A percentile compares a stretch with the other conserved stretches of the same genome.
phyloP scores from a whole-genome alignment of 2,329 filamentous ascomycete species.

The Neopestalotiopsis rosae region DNA sequence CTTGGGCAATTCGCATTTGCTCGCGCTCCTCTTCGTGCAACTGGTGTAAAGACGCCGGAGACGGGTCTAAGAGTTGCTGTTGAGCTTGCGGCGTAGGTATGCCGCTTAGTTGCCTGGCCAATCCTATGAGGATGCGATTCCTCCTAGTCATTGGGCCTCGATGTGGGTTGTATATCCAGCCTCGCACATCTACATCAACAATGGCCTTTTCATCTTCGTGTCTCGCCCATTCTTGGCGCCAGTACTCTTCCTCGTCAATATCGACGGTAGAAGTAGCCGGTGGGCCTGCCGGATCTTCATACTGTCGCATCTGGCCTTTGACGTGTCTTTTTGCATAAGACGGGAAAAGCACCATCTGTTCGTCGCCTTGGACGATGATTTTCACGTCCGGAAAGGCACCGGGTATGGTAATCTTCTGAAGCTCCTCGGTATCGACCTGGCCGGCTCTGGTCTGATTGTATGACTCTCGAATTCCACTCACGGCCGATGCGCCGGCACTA shows the following conservation, averaged over 20 bases:
- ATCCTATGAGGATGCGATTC: slow-evolving; percentile 83
- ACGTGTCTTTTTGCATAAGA: slow-evolving; percentile 84
- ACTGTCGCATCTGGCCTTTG: slow-evolving; percentile 43
- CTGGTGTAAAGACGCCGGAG: slow-evolving; percentile 39
- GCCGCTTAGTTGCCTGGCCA: slow-evolving; percentile 87
- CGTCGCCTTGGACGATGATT: slow-evolving; percentile 79
- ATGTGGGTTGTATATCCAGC: slow-evolving; percentile 92
- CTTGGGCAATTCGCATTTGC: slow-evolving; percentile 71
- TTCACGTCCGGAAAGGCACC: slow-evolving; percentile 84
- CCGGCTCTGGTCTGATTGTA: slow-evolving; percentile 58
- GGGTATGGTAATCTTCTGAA: slow-evolving; percentile 60
- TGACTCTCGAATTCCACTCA: slow-evolving; percentile 64
- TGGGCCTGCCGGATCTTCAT: slow-evolving; percentile 39
- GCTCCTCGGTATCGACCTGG: slow-evolving; percentile 39
- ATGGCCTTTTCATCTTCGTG: slow-evolving; percentile 83
- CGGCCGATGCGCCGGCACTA: slow-evolving; percentile 59
- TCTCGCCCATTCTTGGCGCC: slow-evolving; percentile 78
- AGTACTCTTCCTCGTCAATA: slow-evolving; percentile 72
- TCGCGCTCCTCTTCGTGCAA: slow-evolving; percentile 57
- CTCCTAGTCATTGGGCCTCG: slow-evolving; percentile 83
- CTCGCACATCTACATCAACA: slow-evolving; percentile 92
- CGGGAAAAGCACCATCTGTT: slow-evolving; percentile 94
- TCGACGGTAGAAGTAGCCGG: slow-evolving; percentile 45
- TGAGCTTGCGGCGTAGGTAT: slow-evolving; percentile 71
- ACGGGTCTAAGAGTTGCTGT: slow-evolving; percentile 31